phyloP scores from a whole-genome alignment of 169 alveolate species.

The Plasmodium vinckei region DNA sequence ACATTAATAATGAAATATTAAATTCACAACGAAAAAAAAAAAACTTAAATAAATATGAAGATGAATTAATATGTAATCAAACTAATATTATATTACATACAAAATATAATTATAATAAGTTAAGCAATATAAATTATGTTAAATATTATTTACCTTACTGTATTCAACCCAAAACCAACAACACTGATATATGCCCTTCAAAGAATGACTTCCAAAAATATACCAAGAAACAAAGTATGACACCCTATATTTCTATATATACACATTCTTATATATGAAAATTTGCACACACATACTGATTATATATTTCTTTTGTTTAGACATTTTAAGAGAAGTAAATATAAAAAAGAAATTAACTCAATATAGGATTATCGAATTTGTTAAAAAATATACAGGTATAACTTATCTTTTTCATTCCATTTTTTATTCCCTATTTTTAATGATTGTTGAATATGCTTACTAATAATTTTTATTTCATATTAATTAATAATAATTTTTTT shows the following conservation, averaged over 20 bases:
- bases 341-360: constrained; percentile 24
- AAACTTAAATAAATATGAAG: constrained; percentile 22
- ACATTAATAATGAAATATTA: constrained; percentile 14
- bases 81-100: constrained; percentile 19
- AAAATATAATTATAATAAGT: constrained; percentile 24
- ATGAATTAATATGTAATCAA: constrained; percentile 29
- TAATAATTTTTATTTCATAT: no score
- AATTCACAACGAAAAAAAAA: constrained; percentile 16
- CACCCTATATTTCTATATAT: not conserved
- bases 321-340: constrained; percentile 47
- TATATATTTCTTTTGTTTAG: not conserved
- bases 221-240: constrained; percentile 36
- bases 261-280: no score
- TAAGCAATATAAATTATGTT: constrained; percentile 40
- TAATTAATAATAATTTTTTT: not conserved
- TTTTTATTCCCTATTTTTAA: not conserved
- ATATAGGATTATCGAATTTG: constrained; percentile 22
- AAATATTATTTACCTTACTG: constrained; percentile 66
- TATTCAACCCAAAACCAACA: constrained; percentile 64
- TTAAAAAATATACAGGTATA: constrained; percentile 62
- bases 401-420: not conserved
- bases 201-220: constrained; percentile 21
- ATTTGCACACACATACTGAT: no score
- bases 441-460: not conserved
- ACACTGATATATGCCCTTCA: constrained; percentile 30